These are phyloP conservation scores for Heliamphora pulchella DNA, from an alignment of 179 eudicot genomes.

Conservation along the genomic window DNA sequence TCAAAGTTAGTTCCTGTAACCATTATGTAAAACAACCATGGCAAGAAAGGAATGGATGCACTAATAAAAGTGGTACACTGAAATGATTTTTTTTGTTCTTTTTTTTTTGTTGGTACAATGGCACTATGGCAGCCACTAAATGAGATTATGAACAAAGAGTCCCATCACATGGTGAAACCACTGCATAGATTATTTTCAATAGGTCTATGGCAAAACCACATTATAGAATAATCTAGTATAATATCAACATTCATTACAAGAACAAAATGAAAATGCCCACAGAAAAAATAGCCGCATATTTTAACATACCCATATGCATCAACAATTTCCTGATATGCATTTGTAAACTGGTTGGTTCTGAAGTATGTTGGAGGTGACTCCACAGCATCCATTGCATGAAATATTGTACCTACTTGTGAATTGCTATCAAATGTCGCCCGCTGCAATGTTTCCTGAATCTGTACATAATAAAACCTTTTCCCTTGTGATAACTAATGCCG, in stretches of 20 bases:
- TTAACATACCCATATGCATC: constrained; percentile 93
- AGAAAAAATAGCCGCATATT: not conserved
- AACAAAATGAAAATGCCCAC: not conserved
- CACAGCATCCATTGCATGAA: constrained; percentile 71
- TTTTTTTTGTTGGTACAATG: too few species aligned
- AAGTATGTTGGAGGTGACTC: constrained; percentile 94
- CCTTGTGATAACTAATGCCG: not conserved
- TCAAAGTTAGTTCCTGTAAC: constrained; percentile 5
- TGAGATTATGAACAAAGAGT: not conserved
- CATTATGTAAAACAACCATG: not conserved
- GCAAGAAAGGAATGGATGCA: not conserved
- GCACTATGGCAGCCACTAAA: not conserved
- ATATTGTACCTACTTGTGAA: constrained; percentile 92
- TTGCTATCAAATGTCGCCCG: constrained; percentile 93
- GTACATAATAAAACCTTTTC: constrained; percentile 16
- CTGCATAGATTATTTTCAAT: not conserved
- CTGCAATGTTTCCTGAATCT: constrained; percentile 93
- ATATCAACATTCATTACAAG: not conserved
- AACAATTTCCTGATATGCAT: constrained; percentile 89
- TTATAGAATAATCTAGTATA: not conserved
- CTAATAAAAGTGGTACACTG: not conserved
- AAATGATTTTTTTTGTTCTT: not conserved
- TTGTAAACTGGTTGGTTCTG: constrained; percentile 75
- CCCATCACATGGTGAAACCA: not conserved
- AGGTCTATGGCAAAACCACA: not conserved